phyloP scores from a whole-genome alignment of 805 yeast species.

The Starmerella vaccinii region DNA sequence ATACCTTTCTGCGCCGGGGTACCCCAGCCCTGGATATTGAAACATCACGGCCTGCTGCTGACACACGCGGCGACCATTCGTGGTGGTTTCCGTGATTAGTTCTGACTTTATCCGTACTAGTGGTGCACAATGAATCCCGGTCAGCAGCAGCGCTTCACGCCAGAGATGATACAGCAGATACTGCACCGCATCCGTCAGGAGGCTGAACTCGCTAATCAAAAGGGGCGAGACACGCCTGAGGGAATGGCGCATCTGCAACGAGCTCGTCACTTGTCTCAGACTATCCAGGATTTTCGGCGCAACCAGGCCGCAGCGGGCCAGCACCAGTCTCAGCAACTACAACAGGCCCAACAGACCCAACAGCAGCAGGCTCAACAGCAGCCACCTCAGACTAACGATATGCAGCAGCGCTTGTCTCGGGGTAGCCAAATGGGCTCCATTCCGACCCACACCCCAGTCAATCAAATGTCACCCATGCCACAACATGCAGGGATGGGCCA shows the following conservation, averaged over 20 bases:
- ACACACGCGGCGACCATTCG: neutral
- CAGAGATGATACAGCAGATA: slow-evolving; percentile 24
- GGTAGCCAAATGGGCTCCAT: slow-evolving; percentile 12
- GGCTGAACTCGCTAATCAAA: slow-evolving; percentile 23
- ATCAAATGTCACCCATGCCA: slow-evolving; percentile 10
- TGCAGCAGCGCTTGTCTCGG: slow-evolving; percentile 10
- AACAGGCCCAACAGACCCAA: slow-evolving; percentile 2
- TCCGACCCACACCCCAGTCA: neutral
- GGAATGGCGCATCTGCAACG: slow-evolving; percentile 28
- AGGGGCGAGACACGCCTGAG: slow-evolving; percentile 28
- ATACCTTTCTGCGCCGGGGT: too few relatives aligned
- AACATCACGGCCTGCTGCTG: too few relatives aligned
- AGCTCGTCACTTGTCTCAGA: slow-evolving; percentile 27
- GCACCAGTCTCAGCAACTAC: slow-evolving; percentile 12
- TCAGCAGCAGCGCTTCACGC: slow-evolving; percentile 5
- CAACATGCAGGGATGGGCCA: slow-evolving; percentile 14
- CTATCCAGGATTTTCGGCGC: slow-evolving; percentile 20
- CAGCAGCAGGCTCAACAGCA: neutral
- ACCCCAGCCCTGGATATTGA: too few relatives aligned
- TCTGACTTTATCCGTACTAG: too few relatives aligned
- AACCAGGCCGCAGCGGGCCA: slow-evolving; percentile 19
- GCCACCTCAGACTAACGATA: too few relatives aligned
- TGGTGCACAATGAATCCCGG: slow-evolving; percentile 1
- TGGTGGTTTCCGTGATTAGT: too few relatives aligned
- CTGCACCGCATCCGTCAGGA: slow-evolving; percentile 29